Base-by-base conservation (phyloP, 208 protist species). In the Kentomonas sorsogonicus region DNA sequence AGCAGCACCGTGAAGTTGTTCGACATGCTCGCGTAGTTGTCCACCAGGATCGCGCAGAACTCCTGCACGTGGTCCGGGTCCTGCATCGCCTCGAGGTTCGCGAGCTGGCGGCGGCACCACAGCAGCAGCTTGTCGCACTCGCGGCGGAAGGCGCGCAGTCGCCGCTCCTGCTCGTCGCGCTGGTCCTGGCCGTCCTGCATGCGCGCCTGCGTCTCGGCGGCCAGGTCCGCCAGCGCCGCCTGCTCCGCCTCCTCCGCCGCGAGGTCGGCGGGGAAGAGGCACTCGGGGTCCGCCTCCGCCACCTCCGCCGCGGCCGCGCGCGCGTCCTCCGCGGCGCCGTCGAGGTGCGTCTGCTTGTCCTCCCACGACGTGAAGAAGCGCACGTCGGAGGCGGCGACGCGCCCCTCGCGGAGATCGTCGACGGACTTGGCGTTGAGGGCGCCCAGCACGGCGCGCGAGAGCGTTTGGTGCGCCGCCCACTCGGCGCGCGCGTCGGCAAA, bases 41-140 rank as follows among this genome's bases (percentile, higher is more conserved):
- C 79, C 7, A 79, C 64, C 15, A 95, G 74, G 5, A 81, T 79
- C 15, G 70, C 73, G 48, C 81, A 91, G 68, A 81, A 93, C 59
- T 91, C 83, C 70, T 96, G 90, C 9, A 96, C 54, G 66, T 93
- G 79, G 53, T 92, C 83, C 5, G 89, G 85, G 58, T 91, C 83
- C 43, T 72, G 59, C 87, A 94, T 79, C 16, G 79, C 83, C 50
- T 93, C 87, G 34, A 96, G 64, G 60, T 94, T 94, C 29, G 72
- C 79, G 26, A 80, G 72, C 69, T 96, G 86, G 77, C 93, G 77
- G 1, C 80, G 80, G 66, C 86, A 93, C 87, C 90, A 96, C 45
- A 50, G 41, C 27, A 72, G 72, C 27, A 96, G 75, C 43, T 79
- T 74, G n/a, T 59, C 63, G 69, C 78, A 81, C 54, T 94, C 74